phyloP scores from a whole-genome alignment of 345 rosid genomes.

The Eucalyptus polyanthemos region DNA sequence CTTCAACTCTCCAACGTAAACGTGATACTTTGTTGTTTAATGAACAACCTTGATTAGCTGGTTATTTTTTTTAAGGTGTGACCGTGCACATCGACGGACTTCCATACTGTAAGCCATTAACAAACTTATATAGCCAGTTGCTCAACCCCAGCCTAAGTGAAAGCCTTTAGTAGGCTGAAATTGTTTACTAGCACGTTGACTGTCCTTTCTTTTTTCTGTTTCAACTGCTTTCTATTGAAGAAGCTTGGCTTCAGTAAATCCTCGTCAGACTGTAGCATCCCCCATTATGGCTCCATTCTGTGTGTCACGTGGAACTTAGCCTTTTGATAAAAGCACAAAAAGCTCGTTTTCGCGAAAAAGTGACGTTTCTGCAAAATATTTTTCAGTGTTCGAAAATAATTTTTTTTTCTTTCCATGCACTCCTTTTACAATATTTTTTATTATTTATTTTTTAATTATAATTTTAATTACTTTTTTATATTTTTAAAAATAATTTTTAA shows the following conservation, averaged over 20 bases:
- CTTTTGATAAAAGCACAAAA: background rate
- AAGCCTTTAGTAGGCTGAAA: background rate
- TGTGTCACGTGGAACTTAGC: background rate
- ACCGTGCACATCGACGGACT: background rate
- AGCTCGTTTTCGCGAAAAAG: accelerated
- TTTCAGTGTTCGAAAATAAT: accelerated
- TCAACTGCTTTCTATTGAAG: background rate
- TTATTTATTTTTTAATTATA: no score
- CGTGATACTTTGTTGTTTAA: background rate
- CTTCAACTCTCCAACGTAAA: background rate
- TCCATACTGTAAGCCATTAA: background rate
- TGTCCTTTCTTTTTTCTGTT: background rate
- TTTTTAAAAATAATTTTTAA: no score
- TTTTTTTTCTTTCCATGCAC: no score
- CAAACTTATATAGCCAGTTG: background rate
- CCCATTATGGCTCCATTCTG: background rate
- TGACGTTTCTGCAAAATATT: accelerated
- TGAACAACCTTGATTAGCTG: background rate
- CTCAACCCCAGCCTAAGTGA: background rate
- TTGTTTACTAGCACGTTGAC: background rate
- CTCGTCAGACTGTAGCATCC: background rate
- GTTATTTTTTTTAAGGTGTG: background rate
- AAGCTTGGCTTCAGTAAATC: background rate
- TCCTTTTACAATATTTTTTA: no score
- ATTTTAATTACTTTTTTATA: no score